Evolutionary conservation across 1,284 basidiomycete species (phyloP).

Genomic region (Tetrapyrgos nigripes): DNA sequence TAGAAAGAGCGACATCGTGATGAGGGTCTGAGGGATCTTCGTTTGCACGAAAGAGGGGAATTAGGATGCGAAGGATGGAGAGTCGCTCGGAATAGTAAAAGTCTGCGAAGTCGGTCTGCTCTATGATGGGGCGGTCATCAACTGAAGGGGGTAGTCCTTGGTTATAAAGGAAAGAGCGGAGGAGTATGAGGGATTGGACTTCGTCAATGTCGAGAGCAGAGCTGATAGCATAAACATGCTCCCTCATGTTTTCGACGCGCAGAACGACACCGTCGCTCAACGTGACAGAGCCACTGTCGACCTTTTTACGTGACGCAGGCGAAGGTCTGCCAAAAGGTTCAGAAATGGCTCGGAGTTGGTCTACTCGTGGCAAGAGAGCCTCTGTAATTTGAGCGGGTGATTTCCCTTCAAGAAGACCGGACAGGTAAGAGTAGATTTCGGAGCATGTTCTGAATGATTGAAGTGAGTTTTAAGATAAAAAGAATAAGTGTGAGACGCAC

Average conservation of each 20-base stretch:
- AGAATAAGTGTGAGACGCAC: slow-evolving; percentile 41
- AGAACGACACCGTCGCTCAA: slow-evolving; percentile 68
- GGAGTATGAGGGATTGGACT: slow-evolving; percentile 71
- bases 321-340: slow-evolving; percentile 74
- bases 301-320: slow-evolving; percentile 65
- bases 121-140: slow-evolving; percentile 52
- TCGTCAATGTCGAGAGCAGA: slow-evolving; percentile 77
- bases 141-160: slow-evolving; percentile 68
- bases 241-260: slow-evolving; percentile 71
- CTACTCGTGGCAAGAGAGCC: slow-evolving; percentile 61
- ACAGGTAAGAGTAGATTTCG: slow-evolving; percentile 66
- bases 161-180: slow-evolving; percentile 83
- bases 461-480: neutral
- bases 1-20: slow-evolving; percentile 56
- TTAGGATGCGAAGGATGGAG: slow-evolving; percentile 59
- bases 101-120: slow-evolving; percentile 73
- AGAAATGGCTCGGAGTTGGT: slow-evolving; percentile 59
- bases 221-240: slow-evolving; percentile 74
- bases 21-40: slow-evolving; percentile 61
- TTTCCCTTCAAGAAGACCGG: slow-evolving; percentile 62
- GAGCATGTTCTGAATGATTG: slow-evolving; percentile 75
- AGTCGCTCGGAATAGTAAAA: slow-evolving; percentile 85
- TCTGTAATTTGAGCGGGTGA: slow-evolving; percentile 61
- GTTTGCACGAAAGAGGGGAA: slow-evolving; percentile 69
- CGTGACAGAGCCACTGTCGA: slow-evolving; percentile 70